Percentiles rank a stretch among this genome's conserved stretches.
These are phyloP conservation scores for barrel medic (Medicago truncatula) DNA, from an alignment of 306 rosid genomes.

Conservation along the genomic window DNA sequence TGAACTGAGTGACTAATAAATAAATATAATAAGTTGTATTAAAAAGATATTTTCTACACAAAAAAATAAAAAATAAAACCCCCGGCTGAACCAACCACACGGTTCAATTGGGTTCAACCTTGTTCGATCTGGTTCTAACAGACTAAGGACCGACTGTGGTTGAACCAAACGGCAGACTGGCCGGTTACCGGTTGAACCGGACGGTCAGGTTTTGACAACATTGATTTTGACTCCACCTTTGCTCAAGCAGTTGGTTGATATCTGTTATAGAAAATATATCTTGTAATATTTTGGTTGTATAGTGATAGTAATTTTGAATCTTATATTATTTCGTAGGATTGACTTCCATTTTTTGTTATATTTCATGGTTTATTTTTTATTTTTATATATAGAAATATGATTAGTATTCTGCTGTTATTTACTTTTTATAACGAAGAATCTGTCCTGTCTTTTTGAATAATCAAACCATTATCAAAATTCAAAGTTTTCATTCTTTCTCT, in stretches of 20 bases:
- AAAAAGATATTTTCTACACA: no score
- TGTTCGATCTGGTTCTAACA: no score
- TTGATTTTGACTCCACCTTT: not conserved
- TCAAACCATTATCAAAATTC: constrained; percentile 14
- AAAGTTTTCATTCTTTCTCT: constrained; percentile 16
- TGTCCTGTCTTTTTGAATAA: not conserved
- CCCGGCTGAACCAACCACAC: no score
- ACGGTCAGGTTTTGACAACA: no score
- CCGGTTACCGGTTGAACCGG: no score
- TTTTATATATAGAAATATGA: constrained; percentile 3
- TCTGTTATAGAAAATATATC: not conserved
- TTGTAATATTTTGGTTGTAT: not conserved
- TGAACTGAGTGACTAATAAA: no score
- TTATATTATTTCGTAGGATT: not conserved
- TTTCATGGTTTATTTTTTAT: constrained; percentile 19
- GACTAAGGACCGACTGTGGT: no score
- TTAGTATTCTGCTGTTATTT: constrained; percentile 1
- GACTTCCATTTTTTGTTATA: not conserved
- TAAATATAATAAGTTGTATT: no score
- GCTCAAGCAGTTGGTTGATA: constrained; percentile 20
- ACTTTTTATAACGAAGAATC: no score
- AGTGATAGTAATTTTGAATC: not conserved
- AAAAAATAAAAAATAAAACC: no score
- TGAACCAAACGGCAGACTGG: no score
- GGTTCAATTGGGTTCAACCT: no score